Conservation (phyloP, 2,329 filamentous ascomycete genomes). For the Penicillium glabrum region DNA sequence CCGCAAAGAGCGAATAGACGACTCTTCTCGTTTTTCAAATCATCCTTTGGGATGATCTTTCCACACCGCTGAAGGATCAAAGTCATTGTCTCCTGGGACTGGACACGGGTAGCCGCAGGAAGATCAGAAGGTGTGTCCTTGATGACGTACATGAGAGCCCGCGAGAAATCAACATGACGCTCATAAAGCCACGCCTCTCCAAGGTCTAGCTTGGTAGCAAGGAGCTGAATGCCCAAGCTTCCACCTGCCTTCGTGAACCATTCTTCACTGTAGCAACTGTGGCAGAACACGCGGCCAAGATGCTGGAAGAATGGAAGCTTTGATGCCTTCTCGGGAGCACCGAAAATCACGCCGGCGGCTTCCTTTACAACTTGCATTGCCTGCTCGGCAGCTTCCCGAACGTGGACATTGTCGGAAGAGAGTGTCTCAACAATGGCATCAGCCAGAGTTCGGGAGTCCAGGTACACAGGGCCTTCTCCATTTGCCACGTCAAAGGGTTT, state of each 20-base stretch:
- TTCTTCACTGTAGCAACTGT: constrained; percentile 95
- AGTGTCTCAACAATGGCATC: constrained; percentile 89
- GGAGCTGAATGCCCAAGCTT: constrained; percentile 81
- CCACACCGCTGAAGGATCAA: constrained; percentile 76
- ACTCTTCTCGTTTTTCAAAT: constrained; percentile 66
- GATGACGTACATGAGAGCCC: constrained; percentile 93
- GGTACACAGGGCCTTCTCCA: constrained; percentile 81
- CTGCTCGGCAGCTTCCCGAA: constrained; percentile 79
- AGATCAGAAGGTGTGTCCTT: constrained; percentile 97
- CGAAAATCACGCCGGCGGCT: constrained; percentile 75
- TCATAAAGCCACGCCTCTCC: constrained; percentile 79
- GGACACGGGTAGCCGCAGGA: constrained; percentile 80
- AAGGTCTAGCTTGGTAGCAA: constrained; percentile 81
- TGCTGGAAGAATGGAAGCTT: constrained; percentile 82
- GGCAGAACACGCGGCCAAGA: constrained; percentile 80
- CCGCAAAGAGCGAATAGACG: constrained; percentile 76
- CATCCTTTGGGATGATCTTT: constrained; percentile 75
- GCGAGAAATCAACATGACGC: constrained; percentile 83
- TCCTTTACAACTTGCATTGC: constrained; percentile 78
- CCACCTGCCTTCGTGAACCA: constrained; percentile 98
- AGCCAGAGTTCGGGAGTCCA: constrained; percentile 83
- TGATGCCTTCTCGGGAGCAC: constrained; percentile 68
- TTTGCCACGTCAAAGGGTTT: constrained; percentile 80
- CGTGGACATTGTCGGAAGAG: constrained; percentile 75
- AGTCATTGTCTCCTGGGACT: constrained; percentile 80